These are phyloP conservation scores for Pestalotiopsis sp. DNA, from an alignment of 2,329 filamentous ascomycete species.

Conservation along the genomic window DNA sequence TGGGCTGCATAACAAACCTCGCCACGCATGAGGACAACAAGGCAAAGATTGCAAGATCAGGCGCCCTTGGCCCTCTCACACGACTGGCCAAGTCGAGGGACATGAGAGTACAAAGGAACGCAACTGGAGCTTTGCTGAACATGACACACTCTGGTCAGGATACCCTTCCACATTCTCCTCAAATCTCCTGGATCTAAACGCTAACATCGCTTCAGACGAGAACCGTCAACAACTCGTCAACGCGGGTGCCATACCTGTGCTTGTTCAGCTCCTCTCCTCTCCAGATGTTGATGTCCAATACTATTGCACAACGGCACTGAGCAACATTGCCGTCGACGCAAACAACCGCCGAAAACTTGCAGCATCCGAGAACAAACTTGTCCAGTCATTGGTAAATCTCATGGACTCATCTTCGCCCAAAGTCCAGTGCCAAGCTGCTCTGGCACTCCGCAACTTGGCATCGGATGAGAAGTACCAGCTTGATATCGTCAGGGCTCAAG, in stretches of 20 bases:
- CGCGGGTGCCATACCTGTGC: slow-evolving; percentile 94
- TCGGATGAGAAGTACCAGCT: slow-evolving; percentile 99
- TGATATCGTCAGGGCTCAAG: slow-evolving; percentile 89
- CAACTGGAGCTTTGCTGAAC: slow-evolving; percentile 92
- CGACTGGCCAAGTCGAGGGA: slow-evolving; percentile 94
- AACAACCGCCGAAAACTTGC: slow-evolving; percentile 90
- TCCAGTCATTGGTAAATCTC: slow-evolving; percentile 90
- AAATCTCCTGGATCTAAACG: slow-evolving; percentile 3
- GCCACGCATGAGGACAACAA: slow-evolving; percentile 99
- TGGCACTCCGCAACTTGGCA: slow-evolving; percentile 91
- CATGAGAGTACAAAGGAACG: slow-evolving; percentile 97
- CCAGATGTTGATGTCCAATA: slow-evolving; percentile 97
- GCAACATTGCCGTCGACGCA: slow-evolving; percentile 95
- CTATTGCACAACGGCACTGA: slow-evolving; percentile 97
- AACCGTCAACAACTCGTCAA: slow-evolving; percentile 97
- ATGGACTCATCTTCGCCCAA: slow-evolving; percentile 98
- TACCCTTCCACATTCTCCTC: slow-evolving; percentile 19
- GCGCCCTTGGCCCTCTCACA: slow-evolving; percentile 87
- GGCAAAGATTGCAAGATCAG: slow-evolving; percentile 94
- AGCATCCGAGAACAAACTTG: slow-evolving; percentile 85
- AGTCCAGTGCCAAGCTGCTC: slow-evolving; percentile 94
- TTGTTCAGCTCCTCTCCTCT: slow-evolving; percentile 92
- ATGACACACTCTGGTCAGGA: slow-evolving; percentile 95
- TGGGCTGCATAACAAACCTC: slow-evolving; percentile 97
- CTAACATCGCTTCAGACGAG: slow-evolving; percentile 67